Evolutionary conservation across 768 basidiomycete species (phyloP).

Genomic region (Lactarius indigo): DNA sequence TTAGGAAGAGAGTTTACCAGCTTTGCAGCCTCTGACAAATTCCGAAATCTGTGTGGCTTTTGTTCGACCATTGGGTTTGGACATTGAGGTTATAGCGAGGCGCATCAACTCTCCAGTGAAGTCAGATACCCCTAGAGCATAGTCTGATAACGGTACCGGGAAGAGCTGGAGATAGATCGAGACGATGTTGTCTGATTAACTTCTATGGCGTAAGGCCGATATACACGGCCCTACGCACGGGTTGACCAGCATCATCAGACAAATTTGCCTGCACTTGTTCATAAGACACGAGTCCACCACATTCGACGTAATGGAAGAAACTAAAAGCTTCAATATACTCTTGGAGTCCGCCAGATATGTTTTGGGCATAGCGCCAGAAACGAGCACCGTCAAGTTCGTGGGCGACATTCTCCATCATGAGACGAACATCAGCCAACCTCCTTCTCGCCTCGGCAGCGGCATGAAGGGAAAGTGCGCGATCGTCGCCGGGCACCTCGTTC

Average conservation of each 20-base stretch:
- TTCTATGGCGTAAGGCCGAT: background rate
- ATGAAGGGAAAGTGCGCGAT: slow-evolving; percentile 36
- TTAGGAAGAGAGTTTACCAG: slow-evolving; percentile 42
- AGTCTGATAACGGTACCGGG: slow-evolving; percentile 74
- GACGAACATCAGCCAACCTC: slow-evolving; percentile 66
- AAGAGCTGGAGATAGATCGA: slow-evolving; percentile 54
- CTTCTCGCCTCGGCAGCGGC: slow-evolving; percentile 51
- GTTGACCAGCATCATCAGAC: slow-evolving; percentile 50
- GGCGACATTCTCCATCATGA: slow-evolving; percentile 57
- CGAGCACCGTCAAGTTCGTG: slow-evolving; percentile 60
- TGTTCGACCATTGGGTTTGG: slow-evolving; percentile 58
- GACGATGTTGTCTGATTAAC: background rate
- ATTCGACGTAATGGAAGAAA: slow-evolving; percentile 81
- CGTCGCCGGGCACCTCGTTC: slow-evolving; percentile 38
- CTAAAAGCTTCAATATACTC: slow-evolving; percentile 95
- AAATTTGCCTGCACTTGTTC: slow-evolving; percentile 63
- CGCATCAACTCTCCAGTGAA: slow-evolving; percentile 97
- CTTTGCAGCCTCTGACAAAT: slow-evolving; percentile 72
- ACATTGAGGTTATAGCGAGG: slow-evolving; percentile 81
- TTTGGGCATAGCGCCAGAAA: slow-evolving; percentile 76
- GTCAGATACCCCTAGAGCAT: slow-evolving; percentile 89
- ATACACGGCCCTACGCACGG: slow-evolving; percentile 7
- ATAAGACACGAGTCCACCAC: slow-evolving; percentile 63
- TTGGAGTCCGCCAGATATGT: slow-evolving; percentile 79
- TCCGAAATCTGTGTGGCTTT: slow-evolving; percentile 61